A percentile compares a stretch with the other conserved stretches of the same genome.
These are phyloP conservation scores for Metschnikowia noctiluminum DNA, from an alignment of 805 yeast genomes.

Conservation along the genomic window DNA sequence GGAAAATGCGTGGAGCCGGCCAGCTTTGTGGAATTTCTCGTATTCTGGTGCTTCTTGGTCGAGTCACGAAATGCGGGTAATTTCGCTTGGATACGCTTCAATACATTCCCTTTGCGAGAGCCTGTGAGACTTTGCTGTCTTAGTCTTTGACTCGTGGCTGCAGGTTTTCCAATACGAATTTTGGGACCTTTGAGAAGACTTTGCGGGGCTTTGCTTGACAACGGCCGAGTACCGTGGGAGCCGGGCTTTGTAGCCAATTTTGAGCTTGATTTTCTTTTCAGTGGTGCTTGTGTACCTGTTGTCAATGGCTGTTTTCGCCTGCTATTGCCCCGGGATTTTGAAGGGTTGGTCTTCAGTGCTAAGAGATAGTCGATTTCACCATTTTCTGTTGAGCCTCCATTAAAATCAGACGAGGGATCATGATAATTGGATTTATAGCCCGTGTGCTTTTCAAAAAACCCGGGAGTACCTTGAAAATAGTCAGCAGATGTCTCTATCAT, in stretches of 20 bases:
- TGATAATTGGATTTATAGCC: background rate
- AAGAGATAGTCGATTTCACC: conserved; percentile 14
- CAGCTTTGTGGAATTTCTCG: no score
- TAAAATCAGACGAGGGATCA: background rate
- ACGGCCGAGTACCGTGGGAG: no score
- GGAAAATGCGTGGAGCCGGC: no score
- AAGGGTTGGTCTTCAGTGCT: background rate
- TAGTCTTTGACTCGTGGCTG: background rate
- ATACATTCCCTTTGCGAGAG: background rate
- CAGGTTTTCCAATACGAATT: conserved; percentile 1
- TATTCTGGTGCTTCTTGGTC: background rate
- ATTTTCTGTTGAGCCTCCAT: conserved; percentile 6
- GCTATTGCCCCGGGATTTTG: background rate
- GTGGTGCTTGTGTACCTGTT: no score
- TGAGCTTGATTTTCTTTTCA: no score
- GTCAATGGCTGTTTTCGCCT: background rate
- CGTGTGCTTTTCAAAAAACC: no score
- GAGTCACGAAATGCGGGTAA: conserved; percentile 4
- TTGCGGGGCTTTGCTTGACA: background rate
- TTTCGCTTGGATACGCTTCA: conserved; percentile 2
- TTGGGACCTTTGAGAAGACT: background rate
- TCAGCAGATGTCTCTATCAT: background rate
- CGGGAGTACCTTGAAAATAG: background rate
- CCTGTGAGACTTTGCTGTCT: background rate
- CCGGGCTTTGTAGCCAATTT: no score